Evolutionary conservation across 768 basidiomycete species (phyloP).

Genomic region (Xerocomellus intermedius): DNA sequence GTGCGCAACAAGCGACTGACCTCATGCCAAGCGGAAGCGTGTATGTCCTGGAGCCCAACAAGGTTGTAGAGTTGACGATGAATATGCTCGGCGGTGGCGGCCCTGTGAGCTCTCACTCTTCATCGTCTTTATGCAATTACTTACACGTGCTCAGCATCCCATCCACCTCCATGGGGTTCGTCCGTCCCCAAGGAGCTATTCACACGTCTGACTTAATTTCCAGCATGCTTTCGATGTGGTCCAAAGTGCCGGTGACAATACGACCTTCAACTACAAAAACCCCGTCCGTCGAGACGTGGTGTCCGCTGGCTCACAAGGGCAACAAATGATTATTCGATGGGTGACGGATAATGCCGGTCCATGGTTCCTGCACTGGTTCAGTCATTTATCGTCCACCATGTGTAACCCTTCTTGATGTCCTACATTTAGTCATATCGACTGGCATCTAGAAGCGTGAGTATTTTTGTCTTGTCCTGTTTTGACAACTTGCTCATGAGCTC

Average conservation of each 20-base stretch:
- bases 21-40: conserved; percentile 29
- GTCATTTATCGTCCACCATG: background rate
- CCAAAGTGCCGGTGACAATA: conserved; percentile 25
- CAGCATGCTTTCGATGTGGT: conserved; percentile 39
- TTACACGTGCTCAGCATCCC: conserved; percentile 21
- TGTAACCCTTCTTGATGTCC: background rate
- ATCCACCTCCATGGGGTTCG: conserved; percentile 33
- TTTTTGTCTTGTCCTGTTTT: background rate
- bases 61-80: conserved; percentile 30
- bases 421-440: conserved; percentile 28
- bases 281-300: conserved; percentile 36
- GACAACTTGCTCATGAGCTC: background rate
- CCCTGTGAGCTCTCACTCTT: conserved; percentile 20
- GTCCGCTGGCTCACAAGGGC: conserved; percentile 28
- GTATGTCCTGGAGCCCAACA: conserved; percentile 22
- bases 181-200: background rate
- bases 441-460: conserved; percentile 27
- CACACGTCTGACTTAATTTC: background rate
- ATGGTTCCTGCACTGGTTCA: conserved; percentile 46
- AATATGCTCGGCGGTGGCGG: background rate
- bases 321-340: conserved; percentile 54
- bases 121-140: background rate
- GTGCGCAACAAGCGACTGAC: conserved; percentile 32
- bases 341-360: conserved; percentile 63
- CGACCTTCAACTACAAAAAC: conserved; percentile 34